Evolutionary conservation across 352 stramenopile species (phyloP), one percentile per base, ranked within the genome.

Genomic region (Elongisporangium undulatum): DNA sequence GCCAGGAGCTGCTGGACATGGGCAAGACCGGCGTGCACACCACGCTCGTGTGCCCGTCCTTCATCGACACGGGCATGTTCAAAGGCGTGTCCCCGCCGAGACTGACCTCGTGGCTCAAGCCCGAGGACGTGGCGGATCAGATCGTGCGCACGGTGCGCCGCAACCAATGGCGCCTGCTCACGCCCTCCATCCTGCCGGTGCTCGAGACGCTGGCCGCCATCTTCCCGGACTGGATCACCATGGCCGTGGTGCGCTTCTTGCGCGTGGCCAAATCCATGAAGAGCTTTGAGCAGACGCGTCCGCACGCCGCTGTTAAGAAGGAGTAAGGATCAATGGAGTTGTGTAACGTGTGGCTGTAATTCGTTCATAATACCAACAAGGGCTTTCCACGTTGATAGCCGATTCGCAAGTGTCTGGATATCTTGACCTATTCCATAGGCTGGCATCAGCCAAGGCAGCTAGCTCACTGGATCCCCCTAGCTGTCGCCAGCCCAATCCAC

Each of bases 31-130:
- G 67, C 22, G 69, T 88, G 24, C 74, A 82, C 50, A 78, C 72
- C 41, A 83, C 78, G 10, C 58, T 87, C 24, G 67, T 84, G 48
- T 89, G 76, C 51, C 79, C 79, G n/a, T 74, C 72, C 10, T 83
- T 79, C 55, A 80, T 89, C 66, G 70, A 64, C 38, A 89, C 74
- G 1, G 79, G 79, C 9, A 89, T 89, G 79, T 89, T 89, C 29
- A 61, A 82, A n/a, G 79, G 79, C 8, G 78, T 85, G 12, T 62
- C 38, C 8, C 63, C 74, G 8, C 71, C 71, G 20, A 57, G 56
- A 4, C 73, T 79, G 45, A 78, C 73, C 49, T 52, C 53, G 23
- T 79, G 72, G 71, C 55, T 86, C 39, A 66, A 67, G 17, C 75
- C 76, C 7, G 76, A 82, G 51, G 69, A 72, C 49, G 74, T 84